Evolutionary conservation across 768 basidiomycete genomes (phyloP).

Genomic region (Antrodiella citrinella): DNA sequence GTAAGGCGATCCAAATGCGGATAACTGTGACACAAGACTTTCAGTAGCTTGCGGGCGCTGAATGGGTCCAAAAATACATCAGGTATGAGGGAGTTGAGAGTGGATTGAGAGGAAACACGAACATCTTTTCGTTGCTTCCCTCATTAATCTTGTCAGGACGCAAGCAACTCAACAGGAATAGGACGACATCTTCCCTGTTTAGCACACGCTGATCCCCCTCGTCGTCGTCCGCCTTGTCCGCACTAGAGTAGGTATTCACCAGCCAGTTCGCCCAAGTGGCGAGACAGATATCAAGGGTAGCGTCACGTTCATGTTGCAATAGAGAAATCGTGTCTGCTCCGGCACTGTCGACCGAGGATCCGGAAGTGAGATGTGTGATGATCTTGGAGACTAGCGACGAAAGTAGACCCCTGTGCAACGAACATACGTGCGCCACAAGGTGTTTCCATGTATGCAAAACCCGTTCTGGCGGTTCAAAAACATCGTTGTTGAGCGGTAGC

Average conservation of each 20-base stretch:
- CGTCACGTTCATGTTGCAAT: conserved; percentile 24
- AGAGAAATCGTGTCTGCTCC: conserved; percentile 5
- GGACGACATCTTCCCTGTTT: conserved; percentile 33
- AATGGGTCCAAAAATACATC: neutral
- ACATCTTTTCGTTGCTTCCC: conserved; percentile 17
- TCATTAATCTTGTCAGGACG: conserved; percentile 17
- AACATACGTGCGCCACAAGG: conserved; percentile 48
- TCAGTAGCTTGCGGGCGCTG: conserved; percentile 30
- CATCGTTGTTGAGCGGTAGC: conserved; percentile 30
- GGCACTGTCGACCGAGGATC: conserved; percentile 2
- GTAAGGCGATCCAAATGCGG: conserved; percentile 21
- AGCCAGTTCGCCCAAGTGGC: conserved; percentile 69
- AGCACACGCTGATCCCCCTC: conserved; percentile 29
- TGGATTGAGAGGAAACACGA: neutral
- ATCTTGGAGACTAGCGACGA: conserved; percentile 40
- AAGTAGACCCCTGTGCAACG: conserved; percentile 49
- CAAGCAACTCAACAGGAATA: conserved; percentile 40
- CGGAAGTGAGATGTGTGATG: conserved; percentile 26
- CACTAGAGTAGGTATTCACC: conserved; percentile 22
- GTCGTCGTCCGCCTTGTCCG: conserved; percentile 23
- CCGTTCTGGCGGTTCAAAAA: conserved; percentile 40
- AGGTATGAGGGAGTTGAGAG: neutral
- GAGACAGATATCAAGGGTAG: conserved; percentile 48
- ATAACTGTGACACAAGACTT: conserved; percentile 31
- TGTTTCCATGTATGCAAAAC: conserved; percentile 52